A percentile compares a stretch with the other conserved stretches of the same genome.
Evolutionary conservation across 2,329 filamentous ascomycete species (phyloP).

Genomic region (Venturia asperata): DNA sequence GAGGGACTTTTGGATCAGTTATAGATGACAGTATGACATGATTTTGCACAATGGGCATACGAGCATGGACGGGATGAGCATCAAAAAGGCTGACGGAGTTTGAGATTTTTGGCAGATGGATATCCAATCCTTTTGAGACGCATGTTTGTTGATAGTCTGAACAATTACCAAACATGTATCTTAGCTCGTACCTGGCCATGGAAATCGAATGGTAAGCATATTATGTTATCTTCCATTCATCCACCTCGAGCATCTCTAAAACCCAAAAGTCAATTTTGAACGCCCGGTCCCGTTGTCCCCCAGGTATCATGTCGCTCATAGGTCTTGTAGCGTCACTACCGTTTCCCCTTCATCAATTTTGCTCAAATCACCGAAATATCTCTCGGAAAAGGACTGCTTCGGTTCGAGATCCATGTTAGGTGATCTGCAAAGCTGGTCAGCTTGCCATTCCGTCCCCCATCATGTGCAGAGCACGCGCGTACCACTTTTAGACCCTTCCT

Average conservation of each 20-base stretch:
- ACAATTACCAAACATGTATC: not conserved
- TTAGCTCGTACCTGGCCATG: not conserved
- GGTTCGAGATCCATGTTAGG: not conserved
- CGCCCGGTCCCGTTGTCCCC: not conserved
- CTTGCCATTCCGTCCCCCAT: not conserved
- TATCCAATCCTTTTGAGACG: not conserved
- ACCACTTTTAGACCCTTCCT: not conserved
- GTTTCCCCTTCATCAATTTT: not conserved
- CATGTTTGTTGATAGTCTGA: not conserved
- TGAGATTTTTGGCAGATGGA: not conserved
- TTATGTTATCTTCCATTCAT: not conserved
- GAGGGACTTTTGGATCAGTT: conserved; percentile 73
- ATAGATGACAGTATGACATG: conserved; percentile 22
- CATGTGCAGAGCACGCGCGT: not conserved
- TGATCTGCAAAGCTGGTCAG: not conserved
- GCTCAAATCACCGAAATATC: not conserved
- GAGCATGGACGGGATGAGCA: conserved; percentile 9
- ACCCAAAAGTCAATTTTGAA: not conserved
- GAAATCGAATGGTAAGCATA: not conserved
- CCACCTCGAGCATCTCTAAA: not conserved
- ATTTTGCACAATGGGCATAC: not conserved
- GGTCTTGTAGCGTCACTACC: not conserved
- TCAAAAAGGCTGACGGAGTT: conserved; percentile 3
- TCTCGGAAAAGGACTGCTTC: not conserved
- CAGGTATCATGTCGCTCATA: not conserved